phyloP scores from a whole-genome alignment of 129 eudicot genomes.

The Calendula officinalis region DNA sequence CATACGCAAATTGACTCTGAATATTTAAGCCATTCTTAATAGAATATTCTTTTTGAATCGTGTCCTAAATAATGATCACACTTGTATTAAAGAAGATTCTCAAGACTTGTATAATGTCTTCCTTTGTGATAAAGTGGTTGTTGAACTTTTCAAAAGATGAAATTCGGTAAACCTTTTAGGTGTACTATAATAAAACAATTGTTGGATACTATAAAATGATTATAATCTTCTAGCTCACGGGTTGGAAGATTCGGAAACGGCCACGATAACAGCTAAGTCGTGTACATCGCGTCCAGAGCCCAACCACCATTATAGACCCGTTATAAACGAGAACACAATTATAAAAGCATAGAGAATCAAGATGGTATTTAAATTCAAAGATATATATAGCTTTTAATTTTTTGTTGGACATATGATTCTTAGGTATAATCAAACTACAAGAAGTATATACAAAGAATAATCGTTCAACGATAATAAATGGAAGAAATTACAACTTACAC shows the following conservation, averaged over 20 bases:
- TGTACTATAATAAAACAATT: neutral
- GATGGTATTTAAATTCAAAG: too few species aligned
- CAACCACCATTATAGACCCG: too few species aligned
- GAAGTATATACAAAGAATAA: constrained; percentile 32
- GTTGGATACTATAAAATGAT: too few species aligned
- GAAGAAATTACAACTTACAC: constrained; percentile 19
- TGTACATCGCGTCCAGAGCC: too few species aligned
- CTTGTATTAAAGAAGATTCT: neutral
- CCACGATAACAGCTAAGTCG: too few species aligned
- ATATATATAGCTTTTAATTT: too few species aligned
- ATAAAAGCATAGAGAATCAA: too few species aligned
- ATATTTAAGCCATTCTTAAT: neutral
- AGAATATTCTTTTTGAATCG: constrained; percentile 1
- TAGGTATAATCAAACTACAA: too few species aligned
- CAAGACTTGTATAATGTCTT: neutral
- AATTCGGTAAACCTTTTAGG: neutral
- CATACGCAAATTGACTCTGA: neutral
- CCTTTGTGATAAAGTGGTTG: constrained; percentile 2
- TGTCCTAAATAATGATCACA: constrained; percentile 9
- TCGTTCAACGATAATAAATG: neutral
- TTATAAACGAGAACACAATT: too few species aligned
- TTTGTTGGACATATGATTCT: too few species aligned
- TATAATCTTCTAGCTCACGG: too few species aligned
- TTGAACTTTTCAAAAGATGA: neutral
- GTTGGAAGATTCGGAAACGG: too few species aligned